phyloP scores from a whole-genome alignment of 129 eudicot species.

The Tagetes patula region DNA sequence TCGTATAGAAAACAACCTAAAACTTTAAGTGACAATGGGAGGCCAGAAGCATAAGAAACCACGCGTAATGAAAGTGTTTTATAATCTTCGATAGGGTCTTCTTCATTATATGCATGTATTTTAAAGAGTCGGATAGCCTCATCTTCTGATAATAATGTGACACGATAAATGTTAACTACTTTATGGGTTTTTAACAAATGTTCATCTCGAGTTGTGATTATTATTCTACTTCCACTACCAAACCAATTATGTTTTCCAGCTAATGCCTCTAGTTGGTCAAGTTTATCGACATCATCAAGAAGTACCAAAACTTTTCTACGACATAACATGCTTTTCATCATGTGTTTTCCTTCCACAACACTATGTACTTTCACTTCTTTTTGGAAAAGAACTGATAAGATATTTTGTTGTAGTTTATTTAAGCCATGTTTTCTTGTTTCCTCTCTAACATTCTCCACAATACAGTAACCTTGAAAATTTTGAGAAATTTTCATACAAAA shows the following conservation, averaged over 20 bases:
- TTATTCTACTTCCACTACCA: not conserved
- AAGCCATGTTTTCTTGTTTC: not conserved
- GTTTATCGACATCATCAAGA: slow-evolving; percentile 22
- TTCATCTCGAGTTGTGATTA: slow-evolving; percentile 15
- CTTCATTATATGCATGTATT: not conserved
- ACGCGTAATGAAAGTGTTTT: not conserved
- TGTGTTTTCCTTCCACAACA: not conserved
- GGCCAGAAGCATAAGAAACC: not conserved
- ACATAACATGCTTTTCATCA: not conserved
- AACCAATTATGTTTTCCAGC: slow-evolving; percentile 8
- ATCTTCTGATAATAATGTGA: not conserved
- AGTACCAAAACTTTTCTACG: slow-evolving; percentile 11
- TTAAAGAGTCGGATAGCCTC: slow-evolving; percentile 14
- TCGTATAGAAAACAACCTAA: not conserved
- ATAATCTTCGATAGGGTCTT: not conserved
- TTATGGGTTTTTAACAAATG: not conserved
- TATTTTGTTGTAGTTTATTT: not conserved
- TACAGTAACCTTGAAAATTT: not conserved
- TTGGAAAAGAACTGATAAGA: not conserved
- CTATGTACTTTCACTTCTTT: not conserved
- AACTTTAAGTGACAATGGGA: not conserved
- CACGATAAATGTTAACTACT: no score
- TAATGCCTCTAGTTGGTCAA: not conserved
- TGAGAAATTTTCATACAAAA: not conserved
- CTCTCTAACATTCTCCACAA: not conserved